These are phyloP conservation scores for Mycena galericulata DNA, from an alignment of 768 basidiomycete species.

Conservation along the genomic window DNA sequence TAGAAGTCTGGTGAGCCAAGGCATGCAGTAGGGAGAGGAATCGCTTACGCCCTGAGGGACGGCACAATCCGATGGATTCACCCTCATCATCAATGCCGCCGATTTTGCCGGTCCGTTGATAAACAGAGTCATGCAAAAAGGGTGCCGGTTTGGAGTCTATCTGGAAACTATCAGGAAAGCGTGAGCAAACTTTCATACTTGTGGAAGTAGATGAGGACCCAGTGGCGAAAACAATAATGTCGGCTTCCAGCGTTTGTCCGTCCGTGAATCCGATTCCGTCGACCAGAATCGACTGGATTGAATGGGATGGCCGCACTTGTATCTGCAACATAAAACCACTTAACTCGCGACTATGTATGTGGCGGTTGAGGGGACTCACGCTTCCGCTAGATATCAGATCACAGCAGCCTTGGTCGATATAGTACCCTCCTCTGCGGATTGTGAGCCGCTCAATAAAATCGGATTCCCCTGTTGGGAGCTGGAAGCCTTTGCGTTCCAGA, in stretches of 20 bases:
- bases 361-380: background rate
- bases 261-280: background rate
- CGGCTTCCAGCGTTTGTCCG: background rate
- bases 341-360: background rate
- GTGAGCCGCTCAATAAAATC: slow-evolving; percentile 12
- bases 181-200: too few species aligned
- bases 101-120: background rate
- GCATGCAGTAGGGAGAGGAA: background rate
- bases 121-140: slow-evolving; percentile 4
- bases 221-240: slow-evolving; percentile 12
- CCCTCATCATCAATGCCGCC: slow-evolving; percentile 6
- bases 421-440: background rate
- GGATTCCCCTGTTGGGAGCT: background rate
- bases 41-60: slow-evolving; percentile 7
- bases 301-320: background rate
- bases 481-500: background rate
- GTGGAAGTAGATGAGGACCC: background rate
- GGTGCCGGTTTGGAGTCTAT: background rate
- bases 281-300: background rate
- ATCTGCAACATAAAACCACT: background rate
- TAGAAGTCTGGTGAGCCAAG: background rate
- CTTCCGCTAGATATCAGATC: background rate
- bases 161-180: background rate
- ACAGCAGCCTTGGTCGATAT: slow-evolving; percentile 13
- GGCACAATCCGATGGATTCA: slow-evolving; percentile 3